Conservation (phyloP, 805 yeast genomes). For the Jamesozyma hellenica region DNA sequence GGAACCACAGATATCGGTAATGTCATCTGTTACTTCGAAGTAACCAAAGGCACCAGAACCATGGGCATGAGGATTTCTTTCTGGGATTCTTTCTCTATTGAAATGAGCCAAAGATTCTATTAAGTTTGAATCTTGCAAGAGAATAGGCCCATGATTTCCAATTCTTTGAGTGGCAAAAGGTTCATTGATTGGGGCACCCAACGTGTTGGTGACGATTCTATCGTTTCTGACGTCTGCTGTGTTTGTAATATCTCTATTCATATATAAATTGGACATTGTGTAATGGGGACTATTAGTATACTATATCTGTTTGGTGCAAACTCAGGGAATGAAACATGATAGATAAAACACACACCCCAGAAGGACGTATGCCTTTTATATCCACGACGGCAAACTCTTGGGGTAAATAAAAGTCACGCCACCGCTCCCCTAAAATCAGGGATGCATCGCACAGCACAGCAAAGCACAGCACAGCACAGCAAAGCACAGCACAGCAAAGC, state of each 20-base stretch:
- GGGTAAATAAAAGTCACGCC: too few relatives aligned
- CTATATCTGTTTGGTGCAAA: too few relatives aligned
- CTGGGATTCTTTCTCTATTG: constrained; percentile 84
- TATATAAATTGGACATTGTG: background rate
- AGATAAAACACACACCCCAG: too few relatives aligned
- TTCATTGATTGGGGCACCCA: constrained; percentile 68
- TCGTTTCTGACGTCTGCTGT: constrained; percentile 24
- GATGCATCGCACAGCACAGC: too few relatives aligned
- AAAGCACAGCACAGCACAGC: background rate
- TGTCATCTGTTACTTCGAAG: constrained; percentile 81
- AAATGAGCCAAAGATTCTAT: constrained; percentile 78
- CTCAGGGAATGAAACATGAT: too few relatives aligned
- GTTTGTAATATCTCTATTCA: constrained; percentile 18
- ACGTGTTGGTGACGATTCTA: constrained; percentile 60
- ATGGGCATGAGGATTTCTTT: constrained; percentile 87
- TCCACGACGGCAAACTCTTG: too few relatives aligned
- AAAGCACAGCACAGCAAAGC: background rate
- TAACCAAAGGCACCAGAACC: constrained; percentile 87
- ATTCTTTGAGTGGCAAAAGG: constrained; percentile 70
- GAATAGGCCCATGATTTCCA: constrained; percentile 66
- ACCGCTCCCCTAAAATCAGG: too few relatives aligned
- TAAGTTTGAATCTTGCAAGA: constrained; percentile 72
- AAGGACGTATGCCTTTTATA: too few relatives aligned
- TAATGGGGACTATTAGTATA: too few relatives aligned
- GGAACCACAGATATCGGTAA: constrained; percentile 60